These are phyloP conservation scores for Tilletia caries DNA, from an alignment of 1,284 basidiomycete species.

Conservation along the genomic window DNA sequence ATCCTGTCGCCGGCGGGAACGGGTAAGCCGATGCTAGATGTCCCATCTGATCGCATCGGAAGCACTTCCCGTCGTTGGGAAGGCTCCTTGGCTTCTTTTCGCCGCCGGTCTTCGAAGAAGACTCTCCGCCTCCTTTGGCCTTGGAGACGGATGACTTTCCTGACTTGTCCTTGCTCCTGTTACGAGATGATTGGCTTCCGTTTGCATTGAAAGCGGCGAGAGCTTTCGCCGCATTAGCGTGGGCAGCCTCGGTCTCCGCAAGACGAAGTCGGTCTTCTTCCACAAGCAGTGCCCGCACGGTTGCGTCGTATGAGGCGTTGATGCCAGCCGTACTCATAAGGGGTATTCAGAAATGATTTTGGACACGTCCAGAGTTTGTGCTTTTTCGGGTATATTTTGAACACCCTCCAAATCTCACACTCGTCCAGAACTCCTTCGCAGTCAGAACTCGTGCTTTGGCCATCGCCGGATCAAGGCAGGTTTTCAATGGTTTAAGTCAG, in stretches of 20 bases:
- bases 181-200: not conserved
- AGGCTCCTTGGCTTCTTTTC: too few relatives aligned
- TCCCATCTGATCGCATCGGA: not conserved
- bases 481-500: too few relatives aligned
- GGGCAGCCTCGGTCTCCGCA: not conserved
- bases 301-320: not conserved
- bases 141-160: not conserved
- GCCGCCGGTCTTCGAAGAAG: too few relatives aligned
- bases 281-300: not conserved
- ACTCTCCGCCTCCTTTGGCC: too few relatives aligned
- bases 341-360: too few relatives aligned
- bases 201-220: not conserved
- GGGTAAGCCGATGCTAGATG: not conserved
- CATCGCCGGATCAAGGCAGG: too few relatives aligned
- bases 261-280: not conserved
- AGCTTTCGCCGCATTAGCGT: not conserved
- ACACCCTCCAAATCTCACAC: too few relatives aligned
- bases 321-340: not conserved
- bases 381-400: too few relatives aligned
- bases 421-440: too few relatives aligned
- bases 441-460: too few relatives aligned
- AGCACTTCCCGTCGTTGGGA: not conserved
- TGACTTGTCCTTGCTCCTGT: not conserved
- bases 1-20: not conserved
- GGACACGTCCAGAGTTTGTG: too few relatives aligned